These are phyloP conservation scores for Coprinellus micaceus DNA, from an alignment of 768 basidiomycete genomes.

Conservation along the genomic window DNA sequence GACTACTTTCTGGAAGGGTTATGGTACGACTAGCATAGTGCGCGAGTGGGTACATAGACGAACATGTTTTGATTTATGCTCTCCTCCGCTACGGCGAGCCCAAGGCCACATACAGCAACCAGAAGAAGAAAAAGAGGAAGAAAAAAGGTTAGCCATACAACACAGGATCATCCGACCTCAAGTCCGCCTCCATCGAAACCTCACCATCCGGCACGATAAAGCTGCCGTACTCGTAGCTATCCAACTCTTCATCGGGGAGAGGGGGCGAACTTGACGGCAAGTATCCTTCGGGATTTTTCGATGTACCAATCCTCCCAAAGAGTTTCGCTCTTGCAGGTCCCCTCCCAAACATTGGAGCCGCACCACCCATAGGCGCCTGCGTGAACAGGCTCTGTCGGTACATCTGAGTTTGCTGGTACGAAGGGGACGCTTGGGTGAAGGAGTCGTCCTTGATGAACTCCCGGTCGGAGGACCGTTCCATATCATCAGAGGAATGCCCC, in stretches of 20 bases:
- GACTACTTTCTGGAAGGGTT: neutral
- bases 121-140: too few species aligned
- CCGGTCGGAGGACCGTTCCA: constrained; percentile 60
- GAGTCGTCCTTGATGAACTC: constrained; percentile 61
- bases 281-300: constrained; percentile 5
- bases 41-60: too few species aligned
- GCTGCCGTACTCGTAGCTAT: constrained; percentile 70
- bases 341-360: constrained; percentile 52
- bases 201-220: constrained; percentile 83
- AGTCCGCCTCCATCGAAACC: constrained; percentile 39
- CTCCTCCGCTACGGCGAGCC: too few species aligned
- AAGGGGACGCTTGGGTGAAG: constrained; percentile 64
- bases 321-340: constrained; percentile 44
- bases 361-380: constrained; percentile 46
- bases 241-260: constrained; percentile 45
- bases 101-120: too few species aligned
- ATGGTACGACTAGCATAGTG: neutral
- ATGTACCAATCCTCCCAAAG: constrained; percentile 36
- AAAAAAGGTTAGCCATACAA: too few species aligned
- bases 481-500: constrained; percentile 55
- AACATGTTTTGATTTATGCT: too few species aligned
- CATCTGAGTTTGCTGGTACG: constrained; percentile 67
- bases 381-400: constrained; percentile 75
- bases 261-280: constrained; percentile 60
- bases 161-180: constrained; percentile 1